These are phyloP conservation scores for Pythium volutum DNA, from an alignment of 352 stramenopile species.

Conservation along the genomic window DNA sequence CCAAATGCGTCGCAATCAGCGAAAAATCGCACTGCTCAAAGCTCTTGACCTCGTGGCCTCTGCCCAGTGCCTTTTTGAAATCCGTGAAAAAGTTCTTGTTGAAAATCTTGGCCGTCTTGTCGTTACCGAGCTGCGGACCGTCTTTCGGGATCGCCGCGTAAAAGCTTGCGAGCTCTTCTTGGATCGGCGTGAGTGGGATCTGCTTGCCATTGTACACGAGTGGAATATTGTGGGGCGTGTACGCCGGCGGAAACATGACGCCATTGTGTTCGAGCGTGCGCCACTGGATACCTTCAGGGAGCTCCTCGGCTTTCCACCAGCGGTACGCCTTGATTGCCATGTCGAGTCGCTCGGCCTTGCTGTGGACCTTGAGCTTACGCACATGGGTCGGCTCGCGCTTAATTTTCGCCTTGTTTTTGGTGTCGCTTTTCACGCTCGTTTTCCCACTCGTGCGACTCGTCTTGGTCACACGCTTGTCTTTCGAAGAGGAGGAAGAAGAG, in stretches of 20 bases:
- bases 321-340: conserved; percentile 98
- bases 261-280: conserved; percentile 99
- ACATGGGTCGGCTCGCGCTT: conserved; percentile 59
- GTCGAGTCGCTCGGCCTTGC: conserved; percentile 92
- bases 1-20: conserved; percentile 90
- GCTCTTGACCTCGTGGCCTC: conserved; percentile 91
- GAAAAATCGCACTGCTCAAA: conserved; percentile 99
- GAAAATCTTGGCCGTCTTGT: conserved; percentile 97
- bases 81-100: conserved; percentile 99
- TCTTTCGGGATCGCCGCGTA: conserved; percentile 96
- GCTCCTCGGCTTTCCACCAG: conserved; percentile 98
- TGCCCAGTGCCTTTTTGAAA: conserved; percentile 91
- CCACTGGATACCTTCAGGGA: conserved; percentile 96
- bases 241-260: conserved; percentile 96
- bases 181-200: conserved; percentile 91
- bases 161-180: conserved; percentile 96
- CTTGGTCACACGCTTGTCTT: conserved; percentile 27
- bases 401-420: conserved; percentile 24
- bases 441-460: conserved; percentile 31
- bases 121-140: conserved; percentile 96
- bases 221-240: conserved; percentile 95
- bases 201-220: conserved; percentile 93
- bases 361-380: conserved; percentile 92
- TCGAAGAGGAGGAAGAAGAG: no score
- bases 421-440: conserved; percentile 32